Evolutionary conservation across 495 filamentous ascomycete genomes (phyloP).

Genomic region (Daldinia vernicosa): DNA sequence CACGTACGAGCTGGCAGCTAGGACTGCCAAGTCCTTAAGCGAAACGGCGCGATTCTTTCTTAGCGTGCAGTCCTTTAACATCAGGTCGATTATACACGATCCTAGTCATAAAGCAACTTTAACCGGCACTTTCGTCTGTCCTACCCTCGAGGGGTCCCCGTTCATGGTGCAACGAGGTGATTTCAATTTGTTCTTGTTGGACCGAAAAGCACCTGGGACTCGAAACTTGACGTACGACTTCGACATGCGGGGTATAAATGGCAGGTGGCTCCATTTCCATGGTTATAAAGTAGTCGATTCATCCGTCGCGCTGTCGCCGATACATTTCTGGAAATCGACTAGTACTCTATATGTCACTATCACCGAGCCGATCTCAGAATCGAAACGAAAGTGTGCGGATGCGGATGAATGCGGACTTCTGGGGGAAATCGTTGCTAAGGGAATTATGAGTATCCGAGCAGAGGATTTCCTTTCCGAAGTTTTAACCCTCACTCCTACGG

Average conservation of each 20-base stretch:
- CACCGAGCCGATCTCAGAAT: slow-evolving; percentile 49
- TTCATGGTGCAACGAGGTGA: slow-evolving; percentile 68
- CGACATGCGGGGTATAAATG: slow-evolving; percentile 64
- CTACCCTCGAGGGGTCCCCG: slow-evolving; percentile 62
- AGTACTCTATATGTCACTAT: slow-evolving; percentile 69
- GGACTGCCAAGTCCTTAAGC: slow-evolving; percentile 59
- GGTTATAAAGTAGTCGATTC: slow-evolving; percentile 72
- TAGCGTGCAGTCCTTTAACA: slow-evolving; percentile 65
- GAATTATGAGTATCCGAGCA: slow-evolving; percentile 66
- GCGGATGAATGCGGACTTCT: slow-evolving; percentile 51
- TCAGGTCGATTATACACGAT: slow-evolving; percentile 52
- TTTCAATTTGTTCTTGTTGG: slow-evolving; percentile 66
- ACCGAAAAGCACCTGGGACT: slow-evolving; percentile 63
- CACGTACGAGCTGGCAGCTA: slow-evolving; percentile 65
- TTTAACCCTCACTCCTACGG: slow-evolving; percentile 61
- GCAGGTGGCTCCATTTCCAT: slow-evolving; percentile 62
- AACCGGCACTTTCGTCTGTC: slow-evolving; percentile 71
- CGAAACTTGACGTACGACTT: slow-evolving; percentile 69
- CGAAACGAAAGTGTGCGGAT: slow-evolving; percentile 43
- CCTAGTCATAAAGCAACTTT: slow-evolving; percentile 63
- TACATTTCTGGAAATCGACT: slow-evolving; percentile 68
- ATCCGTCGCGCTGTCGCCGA: slow-evolving; percentile 61
- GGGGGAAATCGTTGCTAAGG: slow-evolving; percentile 61
- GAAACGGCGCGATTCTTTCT: slow-evolving; percentile 68
- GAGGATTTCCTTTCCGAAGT: slow-evolving; percentile 67